Evolutionary conservation across 257 asterid species (phyloP).

Genomic region (Solanum chmielewskii): DNA sequence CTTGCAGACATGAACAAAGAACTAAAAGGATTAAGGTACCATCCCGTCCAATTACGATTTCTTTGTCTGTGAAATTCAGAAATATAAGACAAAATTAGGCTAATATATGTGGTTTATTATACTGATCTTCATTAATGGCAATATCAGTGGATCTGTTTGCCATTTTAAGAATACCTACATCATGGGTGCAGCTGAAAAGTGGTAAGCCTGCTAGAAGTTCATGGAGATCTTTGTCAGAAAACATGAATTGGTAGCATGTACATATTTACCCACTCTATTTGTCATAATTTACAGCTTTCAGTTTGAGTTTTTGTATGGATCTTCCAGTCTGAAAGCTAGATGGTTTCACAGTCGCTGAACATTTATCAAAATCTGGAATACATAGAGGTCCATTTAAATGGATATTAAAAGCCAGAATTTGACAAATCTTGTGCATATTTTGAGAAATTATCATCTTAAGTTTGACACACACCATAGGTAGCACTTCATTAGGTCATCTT

Average conservation of each 20-base stretch:
- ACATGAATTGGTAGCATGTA: neutral
- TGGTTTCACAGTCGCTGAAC: neutral
- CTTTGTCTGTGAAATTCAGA: neutral
- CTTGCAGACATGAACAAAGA: conserved; percentile 99
- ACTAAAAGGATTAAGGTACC: conserved; percentile 89
- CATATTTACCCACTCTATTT: neutral
- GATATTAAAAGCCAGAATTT: neutral
- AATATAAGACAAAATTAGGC: neutral
- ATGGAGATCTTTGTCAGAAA: neutral
- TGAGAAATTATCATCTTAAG: neutral
- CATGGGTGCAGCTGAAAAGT: neutral
- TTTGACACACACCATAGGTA: neutral
- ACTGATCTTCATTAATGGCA: neutral
- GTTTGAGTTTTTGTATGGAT: neutral
- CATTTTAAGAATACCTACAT: neutral
- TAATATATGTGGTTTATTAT: neutral
- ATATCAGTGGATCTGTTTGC: neutral
- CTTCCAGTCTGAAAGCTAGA: neutral
- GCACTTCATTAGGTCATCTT: neutral
- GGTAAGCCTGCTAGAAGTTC: neutral
- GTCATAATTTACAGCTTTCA: neutral
- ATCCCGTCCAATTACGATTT: neutral
- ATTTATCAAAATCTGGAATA: neutral
- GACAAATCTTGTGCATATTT: neutral
- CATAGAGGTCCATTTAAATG: neutral